Evolutionary conservation across 305 asterid genomes (phyloP).

Genomic region (Fraxinus xanthoxyloides): DNA sequence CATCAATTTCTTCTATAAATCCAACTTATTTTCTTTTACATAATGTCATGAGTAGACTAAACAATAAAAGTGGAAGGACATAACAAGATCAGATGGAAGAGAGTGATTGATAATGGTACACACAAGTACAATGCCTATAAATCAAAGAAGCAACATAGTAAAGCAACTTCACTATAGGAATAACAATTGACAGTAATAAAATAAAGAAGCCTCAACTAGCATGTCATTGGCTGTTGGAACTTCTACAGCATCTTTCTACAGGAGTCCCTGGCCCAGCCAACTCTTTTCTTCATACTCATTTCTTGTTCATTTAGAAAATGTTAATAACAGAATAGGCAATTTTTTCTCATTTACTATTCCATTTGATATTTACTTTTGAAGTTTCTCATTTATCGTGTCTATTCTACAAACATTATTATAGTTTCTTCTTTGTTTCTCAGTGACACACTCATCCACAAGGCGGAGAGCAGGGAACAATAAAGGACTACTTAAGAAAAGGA

Average conservation of each 20-base stretch:
- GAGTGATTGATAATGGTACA: slow-evolving; percentile 8
- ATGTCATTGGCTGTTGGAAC: neutral
- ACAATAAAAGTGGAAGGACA: slow-evolving; percentile 3
- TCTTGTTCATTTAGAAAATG: slow-evolving; percentile 2
- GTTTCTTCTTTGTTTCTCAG: neutral
- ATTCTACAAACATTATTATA: neutral
- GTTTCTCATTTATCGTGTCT: neutral
- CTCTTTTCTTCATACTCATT: neutral
- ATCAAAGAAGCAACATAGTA: neutral
- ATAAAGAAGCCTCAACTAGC: slow-evolving; percentile 10
- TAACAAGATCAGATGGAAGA: neutral
- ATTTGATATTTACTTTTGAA: slow-evolving; percentile 11
- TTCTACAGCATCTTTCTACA: neutral
- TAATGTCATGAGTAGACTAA: neutral
- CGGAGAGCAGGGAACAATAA: neutral
- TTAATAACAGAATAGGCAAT: neutral
- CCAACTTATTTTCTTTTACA: neutral
- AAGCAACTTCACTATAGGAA: neutral
- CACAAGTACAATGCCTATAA: slow-evolving; percentile 12
- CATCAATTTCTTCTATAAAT: neutral
- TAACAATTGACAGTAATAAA: slow-evolving; percentile 6
- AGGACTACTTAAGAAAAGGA: neutral
- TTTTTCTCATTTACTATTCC: neutral
- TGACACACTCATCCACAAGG: slow-evolving; percentile 6
- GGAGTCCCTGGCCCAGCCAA: neutral